Base-by-base conservation (phyloP, 352 stramenopile species). In the Pythium coloratum region DNA sequence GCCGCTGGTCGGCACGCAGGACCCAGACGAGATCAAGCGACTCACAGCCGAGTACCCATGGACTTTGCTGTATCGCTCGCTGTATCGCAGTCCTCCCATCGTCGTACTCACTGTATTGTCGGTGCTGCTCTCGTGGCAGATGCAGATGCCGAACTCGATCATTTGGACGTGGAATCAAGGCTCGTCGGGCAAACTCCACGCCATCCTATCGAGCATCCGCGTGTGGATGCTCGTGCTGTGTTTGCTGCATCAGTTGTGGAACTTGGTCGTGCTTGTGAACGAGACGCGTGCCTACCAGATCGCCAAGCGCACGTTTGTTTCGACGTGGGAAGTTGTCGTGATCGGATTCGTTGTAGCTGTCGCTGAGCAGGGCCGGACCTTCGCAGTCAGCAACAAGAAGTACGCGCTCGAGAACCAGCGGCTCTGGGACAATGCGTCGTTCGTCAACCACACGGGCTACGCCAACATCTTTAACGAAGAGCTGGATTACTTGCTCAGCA, bases 391-490 rank as follows among this genome's bases (percentile, higher is more conserved):
- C 24, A 59, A 55, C 4, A 44, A 56, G 32, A 82, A 82, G 65
- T 75, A 80, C 50, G 71, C 66, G 18, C 32, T 80, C 53, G 76
- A 87, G 26, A 50, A 51, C 26, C 79, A 88, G 57, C 76, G 75
- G 38, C 16, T 62, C 10, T 65, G 73, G 55, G 79, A 88, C 42
- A 30, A 7, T 9, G 53, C 62, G 20, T 66, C 69, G 51, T 90
- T 90, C 62, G 24, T 28, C 1, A 68, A 55, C 33, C 62, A 67
- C 30, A 72, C 62, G 16, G 76, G 68, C 10, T 72, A 79, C n/a
- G 62, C 71, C 20, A 86, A 90, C 55, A 57, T 67, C n/a, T 87
- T 81, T 64, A 82, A 76, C 57, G 74, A 84, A 47, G 80, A 84
- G 18, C 70, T 86, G 26, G 75, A 86, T 20, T 72, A 77, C 26